Evolutionary conservation across 2,329 filamentous ascomycete genomes (phyloP).

Genomic region (Xylariomycetidae sp.): DNA sequence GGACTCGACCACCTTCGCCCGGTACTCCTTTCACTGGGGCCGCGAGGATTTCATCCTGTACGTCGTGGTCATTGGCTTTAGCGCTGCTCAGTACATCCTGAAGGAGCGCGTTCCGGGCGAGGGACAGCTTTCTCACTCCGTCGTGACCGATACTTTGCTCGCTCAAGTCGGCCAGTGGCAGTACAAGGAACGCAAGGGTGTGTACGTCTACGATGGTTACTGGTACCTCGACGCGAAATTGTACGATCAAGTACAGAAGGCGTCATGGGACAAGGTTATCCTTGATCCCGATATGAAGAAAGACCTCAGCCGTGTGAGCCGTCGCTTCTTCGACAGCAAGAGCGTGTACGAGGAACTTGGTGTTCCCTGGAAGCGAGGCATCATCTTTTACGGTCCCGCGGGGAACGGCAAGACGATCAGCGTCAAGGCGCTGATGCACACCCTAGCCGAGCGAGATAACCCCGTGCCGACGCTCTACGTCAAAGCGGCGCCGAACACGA

Average conservation of each 20-base stretch:
- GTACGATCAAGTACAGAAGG: slow-evolving; percentile 48
- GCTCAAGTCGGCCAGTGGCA: slow-evolving; percentile 48
- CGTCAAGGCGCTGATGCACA: slow-evolving; percentile 67
- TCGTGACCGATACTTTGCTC: slow-evolving; percentile 46
- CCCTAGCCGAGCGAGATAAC: slow-evolving; percentile 48
- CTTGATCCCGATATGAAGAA: slow-evolving; percentile 61
- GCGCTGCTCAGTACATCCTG: slow-evolving; percentile 2
- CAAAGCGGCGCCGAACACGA: too few relatives aligned
- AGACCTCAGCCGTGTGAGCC: slow-evolving; percentile 54
- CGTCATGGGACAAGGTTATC: slow-evolving; percentile 61
- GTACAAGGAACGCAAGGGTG: slow-evolving; percentile 14
- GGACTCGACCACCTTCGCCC: slow-evolving; percentile 28
- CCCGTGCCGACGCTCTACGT: slow-evolving; percentile 60
- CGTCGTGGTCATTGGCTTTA: slow-evolving; percentile 24
- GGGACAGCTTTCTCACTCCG: neutral
- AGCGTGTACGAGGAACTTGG: slow-evolving; percentile 53
- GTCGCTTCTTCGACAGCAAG: slow-evolving; percentile 56
- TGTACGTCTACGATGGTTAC: slow-evolving; percentile 60
- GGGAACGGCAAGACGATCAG: slow-evolving; percentile 66
- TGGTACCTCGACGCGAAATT: slow-evolving; percentile 59
- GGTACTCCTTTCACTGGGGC: slow-evolving; percentile 35
- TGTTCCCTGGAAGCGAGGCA: slow-evolving; percentile 65
- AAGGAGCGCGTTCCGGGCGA: neutral
- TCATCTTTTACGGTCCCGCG: slow-evolving; percentile 63
- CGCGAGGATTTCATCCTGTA: slow-evolving; percentile 35